Evolutionary conservation across 2,329 filamentous ascomycete species (phyloP).

Genomic region (Colletotrichum somersetense): DNA sequence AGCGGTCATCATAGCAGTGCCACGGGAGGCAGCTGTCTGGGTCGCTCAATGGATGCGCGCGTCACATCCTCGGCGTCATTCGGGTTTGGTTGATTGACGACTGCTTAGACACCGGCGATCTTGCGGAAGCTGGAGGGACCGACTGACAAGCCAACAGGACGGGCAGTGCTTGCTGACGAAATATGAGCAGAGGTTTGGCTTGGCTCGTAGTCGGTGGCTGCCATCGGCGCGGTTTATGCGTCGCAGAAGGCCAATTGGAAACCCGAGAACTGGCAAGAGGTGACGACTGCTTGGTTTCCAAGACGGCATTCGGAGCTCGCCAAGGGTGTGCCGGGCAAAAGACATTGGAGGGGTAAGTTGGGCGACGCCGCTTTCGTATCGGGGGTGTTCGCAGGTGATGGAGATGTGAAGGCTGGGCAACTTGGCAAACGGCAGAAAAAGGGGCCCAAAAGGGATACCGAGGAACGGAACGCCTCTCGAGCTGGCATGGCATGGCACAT

Average conservation of each 20-base stretch:
- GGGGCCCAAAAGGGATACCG: neutral
- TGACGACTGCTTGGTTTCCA: constrained; percentile 31
- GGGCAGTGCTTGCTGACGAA: constrained; percentile 3
- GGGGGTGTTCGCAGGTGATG: constrained; percentile 6
- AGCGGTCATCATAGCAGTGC: neutral
- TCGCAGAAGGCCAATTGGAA: constrained; percentile 16
- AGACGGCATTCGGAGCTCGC: constrained; percentile 30
- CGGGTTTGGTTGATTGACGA: neutral
- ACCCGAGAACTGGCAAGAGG: constrained; percentile 5
- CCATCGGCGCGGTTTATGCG: constrained; percentile 21
- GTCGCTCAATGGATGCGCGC: neutral
- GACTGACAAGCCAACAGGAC: neutral
- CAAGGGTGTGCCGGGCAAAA: constrained; percentile 13
- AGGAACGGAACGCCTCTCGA: constrained; percentile 18
- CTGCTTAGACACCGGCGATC: neutral
- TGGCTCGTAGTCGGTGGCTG: constrained; percentile 19
- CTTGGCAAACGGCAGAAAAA: constrained; percentile 26
- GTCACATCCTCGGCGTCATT: neutral
- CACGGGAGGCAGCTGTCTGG: neutral
- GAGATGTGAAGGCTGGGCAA: constrained; percentile 27
- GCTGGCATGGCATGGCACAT: neutral
- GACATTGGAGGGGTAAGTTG: constrained; percentile 12
- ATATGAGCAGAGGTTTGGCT: constrained; percentile 16
- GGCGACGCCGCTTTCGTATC: constrained; percentile 30
- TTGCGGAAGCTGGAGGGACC: constrained; percentile 26